These are phyloP conservation scores for Calocybe gangraenosa DNA, from an alignment of 768 basidiomycete genomes.

Conservation along the genomic window DNA sequence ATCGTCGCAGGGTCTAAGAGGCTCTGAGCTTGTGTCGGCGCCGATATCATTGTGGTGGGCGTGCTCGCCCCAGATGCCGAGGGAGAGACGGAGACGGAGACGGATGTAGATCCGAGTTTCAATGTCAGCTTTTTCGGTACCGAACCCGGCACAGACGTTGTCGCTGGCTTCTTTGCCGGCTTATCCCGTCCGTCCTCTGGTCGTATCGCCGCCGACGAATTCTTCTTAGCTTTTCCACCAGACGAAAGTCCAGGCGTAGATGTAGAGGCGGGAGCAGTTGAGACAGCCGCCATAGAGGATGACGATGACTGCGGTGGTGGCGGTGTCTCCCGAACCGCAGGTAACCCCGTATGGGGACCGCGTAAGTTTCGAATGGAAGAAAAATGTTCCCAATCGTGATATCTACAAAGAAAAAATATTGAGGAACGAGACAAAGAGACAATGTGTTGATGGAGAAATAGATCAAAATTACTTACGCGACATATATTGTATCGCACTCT, in stretches of 20 bases:
- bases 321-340: conserved; percentile 53
- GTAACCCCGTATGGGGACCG: conserved; percentile 79
- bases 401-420: conserved; percentile 40
- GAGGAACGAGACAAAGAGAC: conserved; percentile 1
- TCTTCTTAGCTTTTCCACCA: background rate
- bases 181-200: no score
- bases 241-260: background rate
- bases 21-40: conserved; percentile 10
- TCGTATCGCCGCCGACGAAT: no score
- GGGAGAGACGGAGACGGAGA: background rate
- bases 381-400: conserved; percentile 95
- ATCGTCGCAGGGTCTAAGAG: conserved; percentile 14
- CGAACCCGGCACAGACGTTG: no score
- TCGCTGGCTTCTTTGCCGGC: no score
- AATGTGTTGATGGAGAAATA: conserved; percentile 2
- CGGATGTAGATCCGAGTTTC: conserved; percentile 18
- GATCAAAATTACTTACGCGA: conserved; percentile 77
- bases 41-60: background rate
- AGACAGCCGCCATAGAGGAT: conserved; percentile 26
- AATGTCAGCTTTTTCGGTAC: conserved; percentile 23
- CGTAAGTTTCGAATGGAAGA: conserved; percentile 85
- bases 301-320: conserved; percentile 26
- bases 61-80: conserved; percentile 5
- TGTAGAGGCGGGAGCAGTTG: conserved; percentile 16
- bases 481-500: conserved; percentile 55